Conservation (phyloP, 1,139 yeast species). For the Debaryomycetaceae sp. region DNA sequence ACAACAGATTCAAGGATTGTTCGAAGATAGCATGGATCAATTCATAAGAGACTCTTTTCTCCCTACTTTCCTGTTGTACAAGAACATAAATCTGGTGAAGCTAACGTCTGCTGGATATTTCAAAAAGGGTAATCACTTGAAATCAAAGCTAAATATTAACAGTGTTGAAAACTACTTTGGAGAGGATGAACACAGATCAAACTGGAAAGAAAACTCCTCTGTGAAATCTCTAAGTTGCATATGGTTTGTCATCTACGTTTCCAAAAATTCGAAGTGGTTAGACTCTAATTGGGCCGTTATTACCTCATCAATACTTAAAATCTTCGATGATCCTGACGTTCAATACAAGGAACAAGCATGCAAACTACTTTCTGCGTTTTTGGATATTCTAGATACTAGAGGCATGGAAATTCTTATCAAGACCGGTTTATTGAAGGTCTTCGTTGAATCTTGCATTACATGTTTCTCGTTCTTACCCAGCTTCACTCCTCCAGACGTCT, state of each 20-base stretch:
- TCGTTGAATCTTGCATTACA: slow-evolving; percentile 35
- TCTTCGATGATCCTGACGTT: slow-evolving; percentile 50
- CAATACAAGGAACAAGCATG: slow-evolving; percentile 43
- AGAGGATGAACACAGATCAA: slow-evolving; percentile 20
- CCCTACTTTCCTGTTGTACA: background rate
- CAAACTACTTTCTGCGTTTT: slow-evolving; percentile 22
- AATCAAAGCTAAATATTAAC: slow-evolving; percentile 27
- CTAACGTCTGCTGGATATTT: slow-evolving; percentile 6
- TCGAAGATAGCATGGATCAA: background rate
- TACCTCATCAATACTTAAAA: slow-evolving; percentile 47
- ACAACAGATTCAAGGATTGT: slow-evolving; percentile 1
- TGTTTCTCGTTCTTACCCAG: slow-evolving; percentile 47
- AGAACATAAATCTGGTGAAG: slow-evolving; percentile 1
- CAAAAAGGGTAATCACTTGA: slow-evolving; percentile 12
- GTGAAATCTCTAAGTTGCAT: slow-evolving; percentile 24
- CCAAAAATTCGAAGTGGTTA: slow-evolving; percentile 12
- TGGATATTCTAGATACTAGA: slow-evolving; percentile 15
- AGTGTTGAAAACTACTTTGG: slow-evolving; percentile 15
- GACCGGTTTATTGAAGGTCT: slow-evolving; percentile 44
- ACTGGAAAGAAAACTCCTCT: slow-evolving; percentile 31
- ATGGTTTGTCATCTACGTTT: slow-evolving; percentile 22
- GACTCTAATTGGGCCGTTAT: slow-evolving; percentile 40
- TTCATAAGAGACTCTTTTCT: background rate
- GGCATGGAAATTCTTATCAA: slow-evolving; percentile 13
- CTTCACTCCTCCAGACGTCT: slow-evolving; percentile 29